Evolutionary conservation across 2,329 filamentous ascomycete species (phyloP).

Genomic region (Aspergillus fumigatiaffinis): DNA sequence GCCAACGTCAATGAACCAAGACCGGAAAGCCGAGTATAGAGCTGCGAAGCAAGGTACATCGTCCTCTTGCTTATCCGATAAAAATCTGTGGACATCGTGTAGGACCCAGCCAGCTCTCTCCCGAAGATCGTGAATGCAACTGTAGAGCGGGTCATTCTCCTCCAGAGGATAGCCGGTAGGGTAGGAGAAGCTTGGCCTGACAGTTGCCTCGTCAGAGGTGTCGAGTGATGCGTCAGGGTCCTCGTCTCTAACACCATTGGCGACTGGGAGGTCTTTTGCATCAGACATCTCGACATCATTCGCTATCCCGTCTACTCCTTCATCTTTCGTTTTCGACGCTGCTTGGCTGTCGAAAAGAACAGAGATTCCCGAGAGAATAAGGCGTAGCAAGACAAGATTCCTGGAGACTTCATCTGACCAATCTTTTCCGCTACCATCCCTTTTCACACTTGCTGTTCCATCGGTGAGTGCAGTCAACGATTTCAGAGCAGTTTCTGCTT

Average conservation of each 20-base stretch:
- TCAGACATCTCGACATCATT: slow-evolving; percentile 47
- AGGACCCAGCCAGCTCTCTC: slow-evolving; percentile 75
- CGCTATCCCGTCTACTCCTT: slow-evolving; percentile 35
- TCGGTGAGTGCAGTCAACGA: slow-evolving; percentile 76
- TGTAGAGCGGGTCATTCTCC: slow-evolving; percentile 62
- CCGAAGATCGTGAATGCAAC: slow-evolving; percentile 73
- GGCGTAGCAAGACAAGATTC: slow-evolving; percentile 78
- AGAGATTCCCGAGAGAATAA: slow-evolving; percentile 88
- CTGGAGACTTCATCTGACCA: slow-evolving; percentile 97
- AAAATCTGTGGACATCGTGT: slow-evolving; percentile 78
- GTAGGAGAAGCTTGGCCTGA: slow-evolving; percentile 83
- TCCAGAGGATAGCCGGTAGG: slow-evolving; percentile 79
- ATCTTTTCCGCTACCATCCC: slow-evolving; percentile 94
- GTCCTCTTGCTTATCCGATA: slow-evolving; percentile 81
- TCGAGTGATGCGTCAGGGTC: slow-evolving; percentile 52
- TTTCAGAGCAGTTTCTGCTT: slow-evolving; percentile 71
- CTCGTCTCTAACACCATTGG: slow-evolving; percentile 22
- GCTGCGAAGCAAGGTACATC: slow-evolving; percentile 94
- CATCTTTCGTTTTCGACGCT: slow-evolving; percentile 53
- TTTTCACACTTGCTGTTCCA: slow-evolving; percentile 74
- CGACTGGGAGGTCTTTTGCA: slow-evolving; percentile 30
- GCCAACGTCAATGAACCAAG: slow-evolving; percentile 96
- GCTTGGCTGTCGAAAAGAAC: slow-evolving; percentile 80
- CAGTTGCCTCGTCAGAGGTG: slow-evolving; percentile 55
- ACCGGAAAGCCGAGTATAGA: slow-evolving; percentile 85